Evolutionary conservation across 106 monocot genomes (phyloP).

Genomic region (Allium sativum): DNA sequence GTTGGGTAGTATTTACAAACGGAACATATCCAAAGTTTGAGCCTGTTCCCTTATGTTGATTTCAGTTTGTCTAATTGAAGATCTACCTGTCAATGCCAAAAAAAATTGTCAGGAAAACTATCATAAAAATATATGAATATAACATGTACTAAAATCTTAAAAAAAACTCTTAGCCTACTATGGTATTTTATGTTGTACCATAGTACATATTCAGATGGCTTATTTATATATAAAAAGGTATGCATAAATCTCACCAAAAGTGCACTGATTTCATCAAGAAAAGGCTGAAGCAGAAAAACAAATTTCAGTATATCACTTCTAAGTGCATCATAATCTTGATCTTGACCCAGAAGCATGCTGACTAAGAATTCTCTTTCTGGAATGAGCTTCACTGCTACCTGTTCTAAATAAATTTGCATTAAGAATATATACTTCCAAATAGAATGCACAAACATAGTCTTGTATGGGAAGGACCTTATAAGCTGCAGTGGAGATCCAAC

Average conservation of each 20-base stretch:
- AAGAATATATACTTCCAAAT: background rate
- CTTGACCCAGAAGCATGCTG: slow-evolving; percentile 32
- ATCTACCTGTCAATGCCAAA: slow-evolving; percentile 23
- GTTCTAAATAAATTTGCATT: background rate
- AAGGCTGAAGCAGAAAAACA: slow-evolving; percentile 30
- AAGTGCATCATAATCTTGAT: slow-evolving; percentile 31
- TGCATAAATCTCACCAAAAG: slow-evolving; percentile 26
- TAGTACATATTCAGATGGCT: no score
- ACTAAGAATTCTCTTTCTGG: slow-evolving; percentile 55
- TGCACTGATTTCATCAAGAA: slow-evolving; percentile 41
- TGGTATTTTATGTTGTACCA: no score
- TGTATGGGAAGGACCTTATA: slow-evolving; percentile 29
- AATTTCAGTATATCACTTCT: slow-evolving; percentile 37
- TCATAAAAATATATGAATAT: background rate
- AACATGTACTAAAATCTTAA: background rate
- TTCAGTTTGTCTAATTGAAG: slow-evolving; percentile 48
- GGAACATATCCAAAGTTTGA: background rate
- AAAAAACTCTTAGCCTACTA: background rate
- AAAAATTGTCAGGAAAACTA: background rate
- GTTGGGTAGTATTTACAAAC: background rate
- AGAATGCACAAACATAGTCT: background rate
- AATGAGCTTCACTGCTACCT: slow-evolving; percentile 73
- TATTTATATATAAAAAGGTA: no score
- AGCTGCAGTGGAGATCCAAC: slow-evolving; percentile 85
- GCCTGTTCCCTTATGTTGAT: slow-evolving; percentile 16